Base-by-base conservation (phyloP, 2,329 filamentous ascomycete genomes). In the Botryotinia convoluta region DNA sequence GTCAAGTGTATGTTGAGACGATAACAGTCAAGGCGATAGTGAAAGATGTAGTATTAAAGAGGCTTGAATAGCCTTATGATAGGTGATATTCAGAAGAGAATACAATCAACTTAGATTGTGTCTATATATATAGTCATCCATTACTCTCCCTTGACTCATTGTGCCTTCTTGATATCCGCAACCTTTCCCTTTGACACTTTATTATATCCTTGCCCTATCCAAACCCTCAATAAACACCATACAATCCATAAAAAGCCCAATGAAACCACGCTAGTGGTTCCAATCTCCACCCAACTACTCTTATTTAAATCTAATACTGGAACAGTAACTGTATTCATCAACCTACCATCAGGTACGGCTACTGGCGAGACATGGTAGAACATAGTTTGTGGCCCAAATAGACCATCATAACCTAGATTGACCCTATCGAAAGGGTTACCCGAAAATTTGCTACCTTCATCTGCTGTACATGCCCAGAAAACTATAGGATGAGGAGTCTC, bases 391-490 rank as follows among this genome's bases (percentile, higher is more conserved):
- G 89, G 87, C 2, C 88, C 89, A 81, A 98, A 98, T 14, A 97
- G 82, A 0, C 87, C 88, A 76, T 98, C 95, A 81, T 95, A 98
- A 1, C 94, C 95, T n/a, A 98, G 79, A 79, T 93, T 89, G n/a
- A 87, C 84, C 9, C 93, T 86, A 81, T 98, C 95, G 82, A 98
- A 98, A 0, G 95, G 95, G 79, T 92, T 97, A 8, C 86, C 87
- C 0, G 87, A 82, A 82, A 95, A 93, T 78, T 93, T 91, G 0
- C 86, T 86, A 0, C 87, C 89, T 69, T 89, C 87, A 16, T 89
- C 87, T 0, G 91, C 88, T 12, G 88, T 86, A 80, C 95, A 98
- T 0, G 94, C 94, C 95, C 95, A 98, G 84, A 98, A 98, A 0
- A 98, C 88, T 0, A 89, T 88, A 0, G 95, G 95, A 84, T 92